Evolutionary conservation across 768 basidiomycete species (phyloP), one percentile per base, ranked within the genome.

Genomic region (Gloeophyllum trabeum): DNA sequence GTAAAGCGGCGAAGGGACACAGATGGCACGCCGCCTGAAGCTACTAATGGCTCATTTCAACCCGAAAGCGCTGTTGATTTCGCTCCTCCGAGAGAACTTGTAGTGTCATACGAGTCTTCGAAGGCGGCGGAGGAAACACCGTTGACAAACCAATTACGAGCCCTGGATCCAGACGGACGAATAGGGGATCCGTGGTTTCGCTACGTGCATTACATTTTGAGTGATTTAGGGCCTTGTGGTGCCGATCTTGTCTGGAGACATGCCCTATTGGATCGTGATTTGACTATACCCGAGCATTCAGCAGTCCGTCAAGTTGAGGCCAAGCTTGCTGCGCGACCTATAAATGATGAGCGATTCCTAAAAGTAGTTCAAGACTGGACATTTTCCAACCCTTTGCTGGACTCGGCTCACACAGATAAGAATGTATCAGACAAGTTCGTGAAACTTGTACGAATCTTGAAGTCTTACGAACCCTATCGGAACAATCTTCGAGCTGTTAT

Each of bases 381-480:
- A 13, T 83, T 76, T 51, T 62, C 70, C 4, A 73, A 78, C 66
- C 81, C 82, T 10, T 80, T 79, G 44, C 55, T 74, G 5, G 71
- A 79, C 49, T 50, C 67, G 1, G 65, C 62, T 20, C 81, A 80
- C 4, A 59, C 60, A 41, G 67, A 74, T 4, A 78, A 75, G 52
- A 88, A 88, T 50, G 72, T 83, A 14, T 75, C 78, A 0, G 74
- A 73, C 1, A 87, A 89, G 46, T 76, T 87, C 46, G 50, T 69
- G 32, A 71, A 65, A 48, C 54, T 89, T 20, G 61, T 80, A 2
- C 70, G 84, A 37, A 59, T 76, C 35, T 62, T 89, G 32, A 69
- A 69, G 43, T 65, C 71, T 1, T 80, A 71, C 52, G 63, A 66
- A 44, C 59, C 65, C 12, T 66, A 71, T 37, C 75, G 73, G 4